Conservation (phyloP, 1,284 basidiomycete genomes). For the Abortiporus biennis region DNA sequence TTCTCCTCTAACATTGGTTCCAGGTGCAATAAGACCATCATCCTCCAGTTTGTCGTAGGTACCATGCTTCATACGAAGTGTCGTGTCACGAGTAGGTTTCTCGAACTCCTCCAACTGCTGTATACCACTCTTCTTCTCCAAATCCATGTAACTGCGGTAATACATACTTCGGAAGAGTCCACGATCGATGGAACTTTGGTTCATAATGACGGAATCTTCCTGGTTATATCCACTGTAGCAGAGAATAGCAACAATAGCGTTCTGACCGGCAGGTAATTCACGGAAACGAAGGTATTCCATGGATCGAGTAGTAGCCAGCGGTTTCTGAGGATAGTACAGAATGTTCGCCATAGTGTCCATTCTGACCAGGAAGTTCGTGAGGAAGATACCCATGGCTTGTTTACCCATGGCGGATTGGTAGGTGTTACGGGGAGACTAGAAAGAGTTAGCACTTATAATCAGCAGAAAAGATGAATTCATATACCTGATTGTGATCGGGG, state of each 20-base stretch:
- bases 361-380: conserved; percentile 95
- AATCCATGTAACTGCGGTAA: conserved; percentile 97
- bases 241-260: conserved; percentile 96
- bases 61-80: conserved; percentile 95
- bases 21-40: conserved; percentile 93
- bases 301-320: conserved; percentile 94
- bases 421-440: conserved; percentile 95
- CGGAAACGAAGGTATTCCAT: conserved; percentile 99
- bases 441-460: conserved; percentile 14
- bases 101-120: conserved; percentile 95
- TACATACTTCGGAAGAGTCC: conserved; percentile 98
- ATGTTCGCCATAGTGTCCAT: conserved; percentile 99
- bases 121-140: conserved; percentile 95
- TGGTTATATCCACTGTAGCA: conserved; percentile 99
- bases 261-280: conserved; percentile 96
- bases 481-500: conserved; percentile 97
- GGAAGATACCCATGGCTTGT: conserved; percentile 98
- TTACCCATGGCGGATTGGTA: conserved; percentile 99
- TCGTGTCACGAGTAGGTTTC: conserved; percentile 91
- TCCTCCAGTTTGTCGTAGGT: conserved; percentile 98
- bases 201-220: conserved; percentile 99
- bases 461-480: conserved; percentile 18
- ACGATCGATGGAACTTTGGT: conserved; percentile 97
- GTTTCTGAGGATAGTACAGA: conserved; percentile 98
- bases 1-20: conserved; percentile 92